Conservation (phyloP, 495 filamentous ascomycete species). For the Talaromyces borbonicus region DNA sequence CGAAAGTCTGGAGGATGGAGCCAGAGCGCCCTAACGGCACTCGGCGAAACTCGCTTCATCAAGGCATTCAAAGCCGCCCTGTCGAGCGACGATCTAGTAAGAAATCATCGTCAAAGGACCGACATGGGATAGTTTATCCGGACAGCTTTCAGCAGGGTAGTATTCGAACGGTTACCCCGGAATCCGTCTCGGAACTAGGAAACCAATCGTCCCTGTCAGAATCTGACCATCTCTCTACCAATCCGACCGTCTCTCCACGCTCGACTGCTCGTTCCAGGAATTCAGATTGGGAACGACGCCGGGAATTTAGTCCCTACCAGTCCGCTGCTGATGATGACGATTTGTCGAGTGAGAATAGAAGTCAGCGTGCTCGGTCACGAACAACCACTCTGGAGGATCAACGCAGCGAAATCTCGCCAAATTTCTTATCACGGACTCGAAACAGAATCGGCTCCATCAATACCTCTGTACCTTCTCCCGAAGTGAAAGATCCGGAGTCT, state of each 20-base stretch:
- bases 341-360: conserved; percentile 21
- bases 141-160: conserved; percentile 40
- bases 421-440: conserved; percentile 25
- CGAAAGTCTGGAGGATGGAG: conserved; percentile 28
- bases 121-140: conserved; percentile 43
- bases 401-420: conserved; percentile 30
- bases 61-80: conserved; percentile 32
- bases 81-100: conserved; percentile 43
- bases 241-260: conserved; percentile 33
- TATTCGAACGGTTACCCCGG: conserved; percentile 41
- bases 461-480: conserved; percentile 21
- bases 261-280: conserved; percentile 25
- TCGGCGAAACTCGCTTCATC: conserved; percentile 35
- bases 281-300: conserved; percentile 22
- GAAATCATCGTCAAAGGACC: conserved; percentile 43
- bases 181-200: conserved; percentile 23
- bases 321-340: conserved; percentile 29
- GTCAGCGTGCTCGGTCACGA: conserved; percentile 36
- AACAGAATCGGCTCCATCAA: conserved; percentile 38
- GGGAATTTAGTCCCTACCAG: conserved; percentile 18
- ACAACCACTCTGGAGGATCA: conserved; percentile 42
- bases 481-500: conserved; percentile 21
- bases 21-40: conserved; percentile 33
- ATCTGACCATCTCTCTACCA: conserved; percentile 26
- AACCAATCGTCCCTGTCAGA: conserved; percentile 34